Base-by-base conservation (phyloP, 2,329 filamentous ascomycete species). In the Arthrobotrys musiformis region DNA sequence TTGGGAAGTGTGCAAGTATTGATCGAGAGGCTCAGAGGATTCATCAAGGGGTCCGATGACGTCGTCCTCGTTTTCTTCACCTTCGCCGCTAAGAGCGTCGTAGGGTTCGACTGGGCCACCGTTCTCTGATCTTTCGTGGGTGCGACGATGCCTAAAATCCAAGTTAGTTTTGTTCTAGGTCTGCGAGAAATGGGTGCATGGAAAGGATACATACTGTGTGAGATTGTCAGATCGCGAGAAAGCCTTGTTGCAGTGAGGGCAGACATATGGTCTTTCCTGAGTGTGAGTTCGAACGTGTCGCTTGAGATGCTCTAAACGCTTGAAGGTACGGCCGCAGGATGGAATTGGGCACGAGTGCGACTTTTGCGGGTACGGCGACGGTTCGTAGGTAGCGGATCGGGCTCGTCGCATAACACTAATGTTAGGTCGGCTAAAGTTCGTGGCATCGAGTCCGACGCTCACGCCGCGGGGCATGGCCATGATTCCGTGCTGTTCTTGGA, bases 301-400 rank as follows among this genome's bases (percentile, higher is more conserved):
- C 89, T 99, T 99, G 83, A 99, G 90, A 86, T 99, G 95, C 86
- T 99, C 95, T 86, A 99, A 89, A 85, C 95, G 91, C 90, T 99
- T 99, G 89, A 99, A 99, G 79, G 97, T 89, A 82, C 95, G 91
- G 67, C 95, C 95, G 84, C 95, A 99, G 68, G 94, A 96, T 28
- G 95, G 95, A 82, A 99, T 99, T n/a, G 95, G 95, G 86, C 95
- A 99, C 1, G 94, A 98, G 85, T 99, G 95, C 44, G 94, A 97
- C 85, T 99, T 99, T 83, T 97, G 93, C 62, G 95, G 93, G 83
- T 98, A 98, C 13, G 96, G 95, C 33, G 93, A 93, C 79, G 97
- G 89, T 84, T 99, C 91, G 96, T 96, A 84, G 96, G 95, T 98
- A 63, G 95, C 94, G 80, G 94, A 97, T 80, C 94, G 91, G 79